phyloP scores from a whole-genome alignment of 2,329 filamentous ascomycete species.

The Ophiostoma novo-ulmi region DNA sequence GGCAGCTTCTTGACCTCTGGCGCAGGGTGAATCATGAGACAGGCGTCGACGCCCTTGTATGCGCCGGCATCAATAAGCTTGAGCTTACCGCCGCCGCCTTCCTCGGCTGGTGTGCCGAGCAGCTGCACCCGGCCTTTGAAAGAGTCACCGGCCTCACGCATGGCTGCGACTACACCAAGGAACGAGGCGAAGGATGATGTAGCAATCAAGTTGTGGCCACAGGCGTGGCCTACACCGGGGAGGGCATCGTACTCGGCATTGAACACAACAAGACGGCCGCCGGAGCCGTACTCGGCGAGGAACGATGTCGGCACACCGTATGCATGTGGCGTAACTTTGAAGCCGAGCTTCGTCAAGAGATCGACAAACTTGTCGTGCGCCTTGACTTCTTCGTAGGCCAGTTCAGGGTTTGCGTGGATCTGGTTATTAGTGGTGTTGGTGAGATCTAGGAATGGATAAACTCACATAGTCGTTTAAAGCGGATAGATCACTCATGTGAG shows the following conservation, averaged over 20 bases:
- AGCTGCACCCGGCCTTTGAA: conserved; percentile 31
- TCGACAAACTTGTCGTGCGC: conserved; percentile 47
- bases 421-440: conserved; percentile 9
- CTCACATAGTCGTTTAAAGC: conserved; percentile 18
- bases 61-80: conserved; percentile 41
- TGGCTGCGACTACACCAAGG: conserved; percentile 32
- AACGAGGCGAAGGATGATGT: conserved; percentile 36
- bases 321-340: conserved; percentile 43
- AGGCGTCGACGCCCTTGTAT: conserved; percentile 36
- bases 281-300: conserved; percentile 33
- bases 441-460: neutral
- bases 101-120: conserved; percentile 44
- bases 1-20: conserved; percentile 19
- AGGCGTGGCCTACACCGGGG: conserved; percentile 39
- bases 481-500: conserved; percentile 18
- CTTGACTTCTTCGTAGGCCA: conserved; percentile 45
- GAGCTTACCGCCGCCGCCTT: conserved; percentile 42
- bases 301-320: conserved; percentile 51
- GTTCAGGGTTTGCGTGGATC: conserved; percentile 44
- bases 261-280: conserved; percentile 27
- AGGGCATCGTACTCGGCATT: conserved; percentile 33
- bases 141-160: conserved; percentile 25
- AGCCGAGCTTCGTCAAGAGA: conserved; percentile 42
- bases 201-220: conserved; percentile 43
- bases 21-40: conserved; percentile 40